These are phyloP conservation scores for Eurotiales sp. DNA, from an alignment of 2,329 filamentous ascomycete genomes.

Conservation along the genomic window DNA sequence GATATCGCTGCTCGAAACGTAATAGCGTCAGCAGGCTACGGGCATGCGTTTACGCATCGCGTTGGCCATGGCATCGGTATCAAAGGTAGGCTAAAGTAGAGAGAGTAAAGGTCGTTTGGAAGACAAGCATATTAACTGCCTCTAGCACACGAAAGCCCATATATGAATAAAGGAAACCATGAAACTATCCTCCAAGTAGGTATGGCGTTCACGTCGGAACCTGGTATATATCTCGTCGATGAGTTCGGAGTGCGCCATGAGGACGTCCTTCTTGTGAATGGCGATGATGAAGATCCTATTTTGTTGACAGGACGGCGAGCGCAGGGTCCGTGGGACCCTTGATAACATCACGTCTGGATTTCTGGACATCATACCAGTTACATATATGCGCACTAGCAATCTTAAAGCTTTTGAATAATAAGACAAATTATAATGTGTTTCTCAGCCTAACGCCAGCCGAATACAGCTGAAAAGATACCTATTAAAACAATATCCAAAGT, in stretches of 20 bases:
- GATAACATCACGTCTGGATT: too few relatives aligned
- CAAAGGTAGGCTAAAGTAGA: conserved; percentile 52
- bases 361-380: too few relatives aligned
- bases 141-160: conserved; percentile 57
- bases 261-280: conserved; percentile 57
- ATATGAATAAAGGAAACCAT: conserved; percentile 60
- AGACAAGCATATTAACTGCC: neutral
- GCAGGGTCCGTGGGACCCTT: conserved; percentile 51
- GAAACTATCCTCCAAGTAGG: conserved; percentile 47
- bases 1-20: conserved; percentile 58
- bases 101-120: too few relatives aligned
- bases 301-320: conserved; percentile 51
- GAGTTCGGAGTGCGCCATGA: conserved; percentile 62
- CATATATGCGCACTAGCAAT: too few relatives aligned
- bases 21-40: conserved; percentile 58
- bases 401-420: neutral
- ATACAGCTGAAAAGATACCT: neutral
- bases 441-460: neutral
- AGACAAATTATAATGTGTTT: neutral
- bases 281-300: conserved; percentile 49
- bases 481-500: neutral
- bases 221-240: conserved; percentile 58
- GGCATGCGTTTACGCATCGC: conserved; percentile 57
- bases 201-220: conserved; percentile 63
- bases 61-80: conserved; percentile 64